These are phyloP conservation scores for Alternaria viburni DNA, from an alignment of 2,329 filamentous ascomycete genomes.

Conservation along the genomic window DNA sequence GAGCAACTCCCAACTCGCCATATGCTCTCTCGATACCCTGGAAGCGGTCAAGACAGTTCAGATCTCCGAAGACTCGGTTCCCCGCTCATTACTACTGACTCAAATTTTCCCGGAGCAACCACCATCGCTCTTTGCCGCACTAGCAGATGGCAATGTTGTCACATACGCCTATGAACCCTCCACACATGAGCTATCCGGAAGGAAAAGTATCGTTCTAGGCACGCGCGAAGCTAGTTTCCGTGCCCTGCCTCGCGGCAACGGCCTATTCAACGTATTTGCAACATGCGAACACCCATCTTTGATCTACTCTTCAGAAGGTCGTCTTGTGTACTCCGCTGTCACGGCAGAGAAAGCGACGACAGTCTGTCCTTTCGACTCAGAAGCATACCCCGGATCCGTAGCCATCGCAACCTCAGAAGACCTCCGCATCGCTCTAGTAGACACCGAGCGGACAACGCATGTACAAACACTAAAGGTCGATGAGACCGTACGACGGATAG, in stretches of 20 bases:
- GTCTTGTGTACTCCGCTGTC: conserved; percentile 91
- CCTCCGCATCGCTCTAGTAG: conserved; percentile 80
- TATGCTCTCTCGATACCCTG: conserved; percentile 73
- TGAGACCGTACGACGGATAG: conserved; percentile 84
- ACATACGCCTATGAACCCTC: conserved; percentile 74
- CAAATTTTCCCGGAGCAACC: conserved; percentile 71
- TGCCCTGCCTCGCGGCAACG: conserved; percentile 70
- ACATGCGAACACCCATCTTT: conserved; percentile 93
- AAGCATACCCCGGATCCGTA: conserved; percentile 80
- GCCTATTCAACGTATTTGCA: conserved; percentile 81
- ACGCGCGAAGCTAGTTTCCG: conserved; percentile 85
- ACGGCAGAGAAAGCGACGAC: conserved; percentile 85
- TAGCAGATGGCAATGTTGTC: conserved; percentile 90
- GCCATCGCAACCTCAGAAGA: conserved; percentile 78
- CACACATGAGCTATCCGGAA: conserved; percentile 69
- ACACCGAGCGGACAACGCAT: conserved; percentile 85
- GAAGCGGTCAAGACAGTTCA: conserved; percentile 66
- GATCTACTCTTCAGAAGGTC: conserved; percentile 86
- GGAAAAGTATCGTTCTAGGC: conserved; percentile 84
- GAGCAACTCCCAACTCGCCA: conserved; percentile 77
- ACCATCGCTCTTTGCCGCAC: conserved; percentile 83
- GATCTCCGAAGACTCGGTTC: conserved; percentile 72
- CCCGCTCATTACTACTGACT: conserved; percentile 79
- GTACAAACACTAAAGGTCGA: conserved; percentile 79
- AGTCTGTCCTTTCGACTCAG: conserved; percentile 81